Percentiles rank a stretch among this genome's conserved stretches.
phyloP scores from a whole-genome alignment of 2,329 filamentous ascomycete species.

The Hymenoscyphus fraxineus region DNA sequence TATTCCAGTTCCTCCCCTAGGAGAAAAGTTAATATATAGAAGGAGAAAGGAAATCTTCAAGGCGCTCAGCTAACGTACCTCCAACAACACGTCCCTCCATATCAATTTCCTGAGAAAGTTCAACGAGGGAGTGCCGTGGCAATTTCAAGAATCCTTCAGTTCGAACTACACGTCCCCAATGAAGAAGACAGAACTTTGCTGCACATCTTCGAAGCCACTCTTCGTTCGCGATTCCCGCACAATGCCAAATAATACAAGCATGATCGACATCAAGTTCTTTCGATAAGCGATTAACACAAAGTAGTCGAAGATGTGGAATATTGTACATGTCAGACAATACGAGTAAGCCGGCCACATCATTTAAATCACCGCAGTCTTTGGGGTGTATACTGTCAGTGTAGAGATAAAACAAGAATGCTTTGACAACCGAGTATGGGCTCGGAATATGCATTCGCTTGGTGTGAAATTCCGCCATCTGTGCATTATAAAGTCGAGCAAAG shows the following conservation, averaged over 20 bases:
- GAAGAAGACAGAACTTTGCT: conserved; percentile 81
- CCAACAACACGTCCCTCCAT: conserved; percentile 87
- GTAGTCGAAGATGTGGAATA: conserved; percentile 83
- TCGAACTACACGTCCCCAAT: conserved; percentile 92
- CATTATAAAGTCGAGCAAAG: conserved; percentile 84
- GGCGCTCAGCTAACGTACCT: conserved; percentile 64
- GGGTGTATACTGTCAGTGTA: conserved; percentile 87
- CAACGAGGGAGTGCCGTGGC: conserved; percentile 74
- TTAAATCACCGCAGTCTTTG: conserved; percentile 59
- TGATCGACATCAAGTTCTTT: conserved; percentile 92
- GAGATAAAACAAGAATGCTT: conserved; percentile 91
- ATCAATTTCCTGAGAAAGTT: conserved; percentile 90
- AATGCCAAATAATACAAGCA: conserved; percentile 94
- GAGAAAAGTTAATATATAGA: conserved; percentile 22
- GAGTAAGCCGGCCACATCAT: conserved; percentile 86
- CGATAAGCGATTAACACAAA: conserved; percentile 86
- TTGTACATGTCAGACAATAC: conserved; percentile 99
- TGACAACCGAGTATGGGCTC: conserved; percentile 90
- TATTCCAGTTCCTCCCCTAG: conserved; percentile 38
- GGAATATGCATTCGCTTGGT: conserved; percentile 97
- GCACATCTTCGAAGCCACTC: conserved; percentile 90
- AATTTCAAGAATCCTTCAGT: conserved; percentile 82
- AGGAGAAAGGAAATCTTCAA: conserved; percentile 33
- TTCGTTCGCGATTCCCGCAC: conserved; percentile 82
- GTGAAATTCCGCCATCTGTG: conserved; percentile 97